A percentile compares a stretch with the other conserved stretches of the same genome.
Conservation (phyloP, 129 eudicot species). For the Chrysanthemum lavandulifolium region DNA sequence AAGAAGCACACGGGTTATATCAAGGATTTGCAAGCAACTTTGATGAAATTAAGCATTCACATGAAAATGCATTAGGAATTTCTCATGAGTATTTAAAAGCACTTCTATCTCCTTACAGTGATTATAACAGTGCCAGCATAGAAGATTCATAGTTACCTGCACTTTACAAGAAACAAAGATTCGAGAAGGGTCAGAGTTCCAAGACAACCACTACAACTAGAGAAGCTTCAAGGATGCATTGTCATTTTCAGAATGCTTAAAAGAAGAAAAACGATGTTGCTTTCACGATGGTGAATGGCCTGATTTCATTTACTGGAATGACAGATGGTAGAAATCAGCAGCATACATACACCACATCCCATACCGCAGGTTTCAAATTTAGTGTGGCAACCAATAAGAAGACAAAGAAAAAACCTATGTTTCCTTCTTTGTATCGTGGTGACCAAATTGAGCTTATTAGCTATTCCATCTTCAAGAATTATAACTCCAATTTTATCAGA, state of each 20-base stretch:
- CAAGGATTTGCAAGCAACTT: constrained; percentile 24
- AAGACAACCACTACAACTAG: too few species aligned
- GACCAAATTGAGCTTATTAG: too few species aligned
- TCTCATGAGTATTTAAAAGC: constrained; percentile 39
- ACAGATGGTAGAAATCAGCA: too few species aligned
- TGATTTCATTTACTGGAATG: too few species aligned
- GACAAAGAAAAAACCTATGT: constrained; percentile 37
- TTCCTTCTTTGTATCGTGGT: constrained; percentile 17
- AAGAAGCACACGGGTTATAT: constrained; percentile 27
- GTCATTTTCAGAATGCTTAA: too few species aligned
- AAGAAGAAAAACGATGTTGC: too few species aligned
- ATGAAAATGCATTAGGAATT: constrained; percentile 26
- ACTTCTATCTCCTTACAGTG: constrained; percentile 26
- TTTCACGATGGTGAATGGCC: too few species aligned
- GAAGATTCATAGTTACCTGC: constrained; percentile 39
- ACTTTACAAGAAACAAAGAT: constrained; percentile 49
- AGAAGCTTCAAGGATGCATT: too few species aligned
- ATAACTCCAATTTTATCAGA: too few species aligned
- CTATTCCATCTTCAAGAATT: too few species aligned
- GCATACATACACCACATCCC: too few species aligned
- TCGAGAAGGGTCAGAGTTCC: too few species aligned
- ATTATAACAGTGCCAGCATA: constrained; percentile 16
- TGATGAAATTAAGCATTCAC: constrained; percentile 24
- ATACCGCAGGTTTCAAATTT: constrained; percentile 35
- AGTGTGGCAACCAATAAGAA: constrained; percentile 47